These are phyloP conservation scores for Talaromyces trachyspermus DNA, from an alignment of 495 filamentous ascomycete species.

Conservation along the genomic window DNA sequence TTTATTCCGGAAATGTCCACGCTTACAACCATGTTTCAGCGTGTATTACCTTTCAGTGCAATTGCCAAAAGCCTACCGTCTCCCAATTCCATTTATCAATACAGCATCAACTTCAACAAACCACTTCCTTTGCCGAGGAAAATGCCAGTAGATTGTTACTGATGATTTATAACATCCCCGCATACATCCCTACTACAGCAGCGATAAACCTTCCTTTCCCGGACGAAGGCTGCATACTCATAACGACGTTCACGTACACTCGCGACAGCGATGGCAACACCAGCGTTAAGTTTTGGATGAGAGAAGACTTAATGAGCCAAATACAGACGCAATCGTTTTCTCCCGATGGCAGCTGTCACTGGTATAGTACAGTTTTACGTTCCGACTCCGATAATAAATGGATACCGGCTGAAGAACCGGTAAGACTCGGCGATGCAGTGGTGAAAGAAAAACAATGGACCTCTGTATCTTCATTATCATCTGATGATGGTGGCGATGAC, in stretches of 20 bases:
- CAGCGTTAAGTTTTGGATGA: constrained; percentile 5
- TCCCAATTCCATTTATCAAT: background rate
- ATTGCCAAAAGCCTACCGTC: background rate
- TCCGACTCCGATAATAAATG: no score
- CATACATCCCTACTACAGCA: background rate
- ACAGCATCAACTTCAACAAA: background rate
- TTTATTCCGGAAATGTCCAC: constrained; percentile 2
- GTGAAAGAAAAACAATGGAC: no score
- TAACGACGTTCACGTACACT: background rate
- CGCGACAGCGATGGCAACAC: background rate
- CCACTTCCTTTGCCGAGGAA: background rate
- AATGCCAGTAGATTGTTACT: background rate
- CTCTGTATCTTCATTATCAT: no score
- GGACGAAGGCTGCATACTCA: background rate
- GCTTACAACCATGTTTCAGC: constrained; percentile 2
- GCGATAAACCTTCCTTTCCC: background rate
- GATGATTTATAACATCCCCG: background rate
- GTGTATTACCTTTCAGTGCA: background rate
- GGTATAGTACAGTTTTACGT: no score
- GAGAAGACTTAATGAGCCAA: background rate
- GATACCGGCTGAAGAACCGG: no score
- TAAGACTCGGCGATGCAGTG: no score
- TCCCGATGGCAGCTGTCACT: background rate
- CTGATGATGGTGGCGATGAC: no score
- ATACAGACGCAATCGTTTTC: background rate